phyloP scores from a whole-genome alignment of 2,329 filamentous ascomycete genomes.

The Lomentospora prolificans region DNA sequence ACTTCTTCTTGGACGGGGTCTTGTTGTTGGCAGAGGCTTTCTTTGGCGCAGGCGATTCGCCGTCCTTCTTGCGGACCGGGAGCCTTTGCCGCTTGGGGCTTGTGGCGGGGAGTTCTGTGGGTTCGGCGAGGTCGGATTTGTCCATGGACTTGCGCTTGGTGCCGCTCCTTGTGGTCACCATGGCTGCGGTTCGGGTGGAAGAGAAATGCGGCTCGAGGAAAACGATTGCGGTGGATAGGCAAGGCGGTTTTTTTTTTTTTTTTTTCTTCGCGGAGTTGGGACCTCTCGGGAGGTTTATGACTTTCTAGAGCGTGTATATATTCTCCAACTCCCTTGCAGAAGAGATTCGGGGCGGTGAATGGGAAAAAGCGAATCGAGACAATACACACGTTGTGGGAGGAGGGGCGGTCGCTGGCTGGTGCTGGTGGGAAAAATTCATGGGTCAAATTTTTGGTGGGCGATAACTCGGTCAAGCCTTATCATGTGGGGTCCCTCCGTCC shows the following conservation, averaged over 20 bases:
- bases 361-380: constrained; percentile 5
- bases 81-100: constrained; percentile 7
- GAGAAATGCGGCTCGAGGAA: constrained; percentile 1
- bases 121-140: not conserved
- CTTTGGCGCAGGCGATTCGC: not conserved
- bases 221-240: not conserved
- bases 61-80: constrained; percentile 7
- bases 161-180: constrained; percentile 13
- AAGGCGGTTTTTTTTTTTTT: not conserved
- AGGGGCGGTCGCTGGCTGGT: not conserved
- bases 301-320: too few species aligned
- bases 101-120: not conserved
- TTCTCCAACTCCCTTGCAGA: too few species aligned
- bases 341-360: not conserved
- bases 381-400: constrained; percentile 4
- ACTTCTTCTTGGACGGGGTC: not conserved
- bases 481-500: not conserved
- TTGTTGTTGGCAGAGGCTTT: not conserved
- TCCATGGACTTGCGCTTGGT: constrained; percentile 11
- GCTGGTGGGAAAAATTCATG: not conserved
- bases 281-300: too few species aligned
- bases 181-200: constrained; percentile 1
- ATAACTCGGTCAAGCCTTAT: not conserved
- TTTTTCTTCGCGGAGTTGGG: too few species aligned
- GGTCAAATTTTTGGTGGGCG: constrained; percentile 7